Evolutionary conservation across 108 stramenopile genomes (phyloP).

Genomic region (Cyclotella kingstonii): DNA sequence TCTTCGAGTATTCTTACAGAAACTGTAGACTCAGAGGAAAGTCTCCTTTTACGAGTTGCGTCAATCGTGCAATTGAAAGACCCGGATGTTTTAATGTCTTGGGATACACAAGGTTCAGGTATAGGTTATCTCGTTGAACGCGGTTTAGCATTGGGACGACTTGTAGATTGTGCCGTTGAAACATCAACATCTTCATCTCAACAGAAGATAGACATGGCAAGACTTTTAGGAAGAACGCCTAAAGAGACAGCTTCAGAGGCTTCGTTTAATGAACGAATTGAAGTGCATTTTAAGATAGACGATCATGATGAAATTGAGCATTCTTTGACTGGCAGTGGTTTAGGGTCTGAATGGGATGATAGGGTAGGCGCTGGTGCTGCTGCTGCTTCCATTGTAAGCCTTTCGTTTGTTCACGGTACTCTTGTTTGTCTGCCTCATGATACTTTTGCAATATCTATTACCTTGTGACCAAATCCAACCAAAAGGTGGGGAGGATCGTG

Average conservation of each 20-base stretch:
- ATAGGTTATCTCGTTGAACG: constrained; percentile 83
- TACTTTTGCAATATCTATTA: too few relatives aligned
- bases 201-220: constrained; percentile 65
- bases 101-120: constrained; percentile 86
- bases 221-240: constrained; percentile 75
- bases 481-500: constrained; percentile 70
- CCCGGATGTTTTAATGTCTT: constrained; percentile 80
- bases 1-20: constrained; percentile 49
- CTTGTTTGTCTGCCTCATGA: too few relatives aligned
- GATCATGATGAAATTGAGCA: constrained; percentile 27
- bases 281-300: not conserved
- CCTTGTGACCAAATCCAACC: too few relatives aligned
- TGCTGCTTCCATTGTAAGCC: constrained; percentile 79
- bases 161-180: constrained; percentile 21
- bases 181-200: constrained; percentile 1
- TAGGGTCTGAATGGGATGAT: constrained; percentile 88
- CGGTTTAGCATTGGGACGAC: constrained; percentile 50
- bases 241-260: constrained; percentile 8
- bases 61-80: constrained; percentile 69
- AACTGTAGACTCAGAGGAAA: constrained; percentile 53
- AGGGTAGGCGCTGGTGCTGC: constrained; percentile 87
- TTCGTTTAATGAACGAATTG: not conserved
- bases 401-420: not conserved
- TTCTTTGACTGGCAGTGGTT: constrained; percentile 71
- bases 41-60: constrained; percentile 63